Evolutionary conservation across 1,284 basidiomycete genomes (phyloP).

Genomic region (Agaricales sp.): DNA sequence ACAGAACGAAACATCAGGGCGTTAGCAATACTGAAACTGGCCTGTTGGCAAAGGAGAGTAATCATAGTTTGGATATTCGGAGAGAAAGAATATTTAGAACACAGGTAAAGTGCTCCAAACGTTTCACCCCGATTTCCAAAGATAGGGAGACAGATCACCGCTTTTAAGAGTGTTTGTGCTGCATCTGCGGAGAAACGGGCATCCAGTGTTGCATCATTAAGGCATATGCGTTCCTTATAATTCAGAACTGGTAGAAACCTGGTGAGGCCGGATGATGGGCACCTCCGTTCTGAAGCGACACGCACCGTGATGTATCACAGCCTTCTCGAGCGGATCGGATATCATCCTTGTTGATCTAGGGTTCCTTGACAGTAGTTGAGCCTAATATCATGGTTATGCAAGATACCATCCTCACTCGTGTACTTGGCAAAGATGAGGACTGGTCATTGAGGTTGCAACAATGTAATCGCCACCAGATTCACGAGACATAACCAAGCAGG

Average conservation of each 20-base stretch:
- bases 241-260: slow-evolving; percentile 39
- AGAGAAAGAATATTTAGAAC: slow-evolving; percentile 54
- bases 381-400: background rate
- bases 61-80: slow-evolving; percentile 49
- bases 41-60: slow-evolving; percentile 60
- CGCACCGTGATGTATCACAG: slow-evolving; percentile 55
- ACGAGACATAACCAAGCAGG: slow-evolving; percentile 57
- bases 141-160: slow-evolving; percentile 58
- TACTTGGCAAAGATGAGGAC: slow-evolving; percentile 52
- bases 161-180: slow-evolving; percentile 42
- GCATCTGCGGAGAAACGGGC: slow-evolving; percentile 59
- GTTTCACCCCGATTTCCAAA: slow-evolving; percentile 21
- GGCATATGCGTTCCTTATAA: slow-evolving; percentile 47
- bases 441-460: slow-evolving; percentile 52
- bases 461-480: slow-evolving; percentile 55
- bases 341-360: slow-evolving; percentile 48
- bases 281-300: slow-evolving; percentile 8
- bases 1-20: slow-evolving; percentile 64
- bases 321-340: slow-evolving; percentile 48
- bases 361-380: slow-evolving; percentile 31
- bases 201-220: slow-evolving; percentile 50
- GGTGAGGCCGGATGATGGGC: too few species aligned
- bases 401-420: slow-evolving; percentile 37
- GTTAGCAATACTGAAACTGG: slow-evolving; percentile 62
- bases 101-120: slow-evolving; percentile 34